phyloP scores from a whole-genome alignment of 495 filamentous ascomycete species.

The Cercophora sp. region DNA sequence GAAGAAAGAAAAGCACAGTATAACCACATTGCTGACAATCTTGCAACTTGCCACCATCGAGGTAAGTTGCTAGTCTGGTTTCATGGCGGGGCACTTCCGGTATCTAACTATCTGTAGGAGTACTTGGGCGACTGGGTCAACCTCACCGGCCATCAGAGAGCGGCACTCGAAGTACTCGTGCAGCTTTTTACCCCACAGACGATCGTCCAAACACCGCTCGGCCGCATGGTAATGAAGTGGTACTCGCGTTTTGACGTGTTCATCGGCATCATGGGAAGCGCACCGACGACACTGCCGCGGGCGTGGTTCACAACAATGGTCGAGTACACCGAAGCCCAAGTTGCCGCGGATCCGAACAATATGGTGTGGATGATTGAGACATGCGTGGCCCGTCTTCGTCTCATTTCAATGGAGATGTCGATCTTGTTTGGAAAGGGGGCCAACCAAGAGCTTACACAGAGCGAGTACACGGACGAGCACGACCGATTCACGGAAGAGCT shows the following conservation, averaged over 20 bases:
- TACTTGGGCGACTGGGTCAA: constrained; percentile 94
- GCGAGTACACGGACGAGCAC: constrained; percentile 63
- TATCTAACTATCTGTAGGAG: too few relatives aligned
- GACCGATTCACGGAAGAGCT: constrained; percentile 51
- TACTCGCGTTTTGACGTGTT: constrained; percentile 87
- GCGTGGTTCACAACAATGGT: constrained; percentile 75
- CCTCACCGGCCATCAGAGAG: constrained; percentile 86
- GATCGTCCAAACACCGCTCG: constrained; percentile 62
- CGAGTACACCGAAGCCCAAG: constrained; percentile 58
- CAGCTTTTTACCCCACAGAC: constrained; percentile 74
- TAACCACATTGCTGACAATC: constrained; percentile 81
- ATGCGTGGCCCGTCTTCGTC: constrained; percentile 59
- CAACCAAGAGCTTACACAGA: constrained; percentile 56
- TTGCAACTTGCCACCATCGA: constrained; percentile 91
- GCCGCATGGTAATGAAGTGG: constrained; percentile 74
- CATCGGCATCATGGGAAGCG: constrained; percentile 75
- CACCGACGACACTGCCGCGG: constrained; percentile 64
- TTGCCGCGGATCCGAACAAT: constrained; percentile 57
- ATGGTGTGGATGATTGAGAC: constrained; percentile 62
- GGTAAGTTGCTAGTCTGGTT: constrained; percentile 62
- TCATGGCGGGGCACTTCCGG: too few relatives aligned
- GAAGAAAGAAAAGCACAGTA: constrained; percentile 61
- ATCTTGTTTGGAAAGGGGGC: constrained; percentile 69
- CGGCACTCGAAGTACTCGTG: constrained; percentile 75
- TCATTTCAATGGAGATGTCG: constrained; percentile 77